phyloP scores from a whole-genome alignment of 2,329 filamentous ascomycete genomes.

The Karstenula rhodostoma region DNA sequence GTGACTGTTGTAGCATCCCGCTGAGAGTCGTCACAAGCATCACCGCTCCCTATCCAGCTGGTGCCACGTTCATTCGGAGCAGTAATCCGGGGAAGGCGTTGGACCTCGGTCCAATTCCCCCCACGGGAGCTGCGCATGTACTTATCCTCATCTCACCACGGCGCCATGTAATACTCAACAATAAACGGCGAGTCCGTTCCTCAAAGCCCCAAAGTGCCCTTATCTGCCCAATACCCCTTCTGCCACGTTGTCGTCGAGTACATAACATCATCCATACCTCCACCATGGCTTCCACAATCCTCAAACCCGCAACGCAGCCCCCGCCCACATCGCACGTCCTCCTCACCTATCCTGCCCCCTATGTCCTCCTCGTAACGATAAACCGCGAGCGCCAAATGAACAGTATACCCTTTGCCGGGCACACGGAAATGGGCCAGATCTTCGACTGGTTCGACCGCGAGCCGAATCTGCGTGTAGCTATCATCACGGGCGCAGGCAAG shows the following conservation, averaged over 20 bases:
- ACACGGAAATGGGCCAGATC: constrained; percentile 59
- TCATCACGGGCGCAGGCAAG: constrained; percentile 60
- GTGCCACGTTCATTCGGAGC: background rate
- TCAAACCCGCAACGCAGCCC: constrained; percentile 39
- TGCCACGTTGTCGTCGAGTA: background rate
- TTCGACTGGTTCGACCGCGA: constrained; percentile 64
- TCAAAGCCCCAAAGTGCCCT: background rate
- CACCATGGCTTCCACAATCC: constrained; percentile 31
- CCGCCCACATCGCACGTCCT: constrained; percentile 44
- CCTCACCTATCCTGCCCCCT: constrained; percentile 57
- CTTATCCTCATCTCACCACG: constrained; percentile 5
- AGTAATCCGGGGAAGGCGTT: constrained; percentile 1
- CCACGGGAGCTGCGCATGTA: constrained; percentile 1
- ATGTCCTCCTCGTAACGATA: constrained; percentile 63
- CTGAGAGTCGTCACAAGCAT: background rate
- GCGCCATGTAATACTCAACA: constrained; percentile 7
- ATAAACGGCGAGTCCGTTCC: background rate
- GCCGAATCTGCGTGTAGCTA: constrained; percentile 57
- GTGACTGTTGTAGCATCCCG: background rate
- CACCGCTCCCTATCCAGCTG: background rate
- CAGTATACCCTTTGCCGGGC: constrained; percentile 50
- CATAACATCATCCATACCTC: background rate
- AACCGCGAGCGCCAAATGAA: constrained; percentile 61
- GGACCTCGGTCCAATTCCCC: constrained; percentile 12
- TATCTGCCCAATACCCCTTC: too few relatives aligned